A percentile compares a stretch with the other conserved stretches of the same genome.
phyloP scores from a whole-genome alignment of 345 rosid genomes.

The Crucihimalaya himalaica region DNA sequence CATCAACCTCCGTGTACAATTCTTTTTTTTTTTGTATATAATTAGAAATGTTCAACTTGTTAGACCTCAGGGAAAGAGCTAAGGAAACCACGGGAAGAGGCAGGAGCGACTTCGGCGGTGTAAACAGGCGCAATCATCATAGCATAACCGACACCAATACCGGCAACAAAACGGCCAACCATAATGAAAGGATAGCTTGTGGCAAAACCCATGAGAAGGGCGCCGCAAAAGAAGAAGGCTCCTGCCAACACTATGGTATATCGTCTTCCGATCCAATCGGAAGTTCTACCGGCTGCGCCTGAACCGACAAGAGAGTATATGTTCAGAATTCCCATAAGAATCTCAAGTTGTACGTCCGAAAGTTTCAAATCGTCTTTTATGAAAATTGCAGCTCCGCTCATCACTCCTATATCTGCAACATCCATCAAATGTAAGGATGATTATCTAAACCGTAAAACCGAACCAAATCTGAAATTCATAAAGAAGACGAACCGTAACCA shows the following conservation, averaged over 20 bases:
- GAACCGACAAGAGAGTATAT: constrained; percentile 64
- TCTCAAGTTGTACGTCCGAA: constrained; percentile 48
- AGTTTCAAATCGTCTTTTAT: constrained; percentile 32
- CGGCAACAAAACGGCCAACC: constrained; percentile 66
- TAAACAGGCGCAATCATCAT: constrained; percentile 71
- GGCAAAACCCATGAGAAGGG: constrained; percentile 68
- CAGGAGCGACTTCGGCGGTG: constrained; percentile 61
- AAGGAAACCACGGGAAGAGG: constrained; percentile 60
- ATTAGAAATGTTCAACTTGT: neutral
- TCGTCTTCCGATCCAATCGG: constrained; percentile 70
- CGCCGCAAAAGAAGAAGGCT: constrained; percentile 55
- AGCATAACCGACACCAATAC: constrained; percentile 72
- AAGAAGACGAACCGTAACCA: constrained; percentile 62
- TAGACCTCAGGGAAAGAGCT: constrained; percentile 62
- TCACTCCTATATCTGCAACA: constrained; percentile 39
- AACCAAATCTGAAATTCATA: neutral
- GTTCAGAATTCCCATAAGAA: constrained; percentile 62
- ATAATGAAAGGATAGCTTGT: constrained; percentile 57
- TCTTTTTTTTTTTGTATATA: no score
- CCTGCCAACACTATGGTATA: constrained; percentile 71
- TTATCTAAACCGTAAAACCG: neutral
- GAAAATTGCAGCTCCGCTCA: constrained; percentile 42
- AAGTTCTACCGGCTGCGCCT: constrained; percentile 55
- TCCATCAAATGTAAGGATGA: neutral
- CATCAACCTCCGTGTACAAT: neutral